Conservation (phyloP, 2,329 filamentous ascomycete genomes). For the Fusarium sp. region DNA sequence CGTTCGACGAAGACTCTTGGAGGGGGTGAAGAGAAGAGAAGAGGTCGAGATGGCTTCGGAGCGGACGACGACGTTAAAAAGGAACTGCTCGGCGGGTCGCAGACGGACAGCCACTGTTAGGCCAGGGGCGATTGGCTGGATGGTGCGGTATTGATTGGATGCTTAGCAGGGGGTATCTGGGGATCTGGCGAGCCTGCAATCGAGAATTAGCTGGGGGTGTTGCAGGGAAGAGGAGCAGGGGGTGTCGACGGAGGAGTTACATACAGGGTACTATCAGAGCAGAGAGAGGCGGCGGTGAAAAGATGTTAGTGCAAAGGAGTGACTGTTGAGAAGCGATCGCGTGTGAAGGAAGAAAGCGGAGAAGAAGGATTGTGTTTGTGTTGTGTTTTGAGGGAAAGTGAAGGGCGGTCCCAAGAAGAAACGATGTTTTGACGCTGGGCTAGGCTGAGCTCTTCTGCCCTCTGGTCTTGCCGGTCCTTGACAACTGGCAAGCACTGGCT, state of each 20-base stretch:
- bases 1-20: constrained; percentile 47
- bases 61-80: constrained; percentile 48
- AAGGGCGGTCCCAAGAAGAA: constrained; percentile 35
- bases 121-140: constrained; percentile 38
- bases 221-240: constrained; percentile 8
- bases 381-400: constrained; percentile 27
- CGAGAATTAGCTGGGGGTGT: constrained; percentile 30
- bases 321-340: constrained; percentile 1
- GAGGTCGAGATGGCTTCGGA: constrained; percentile 39
- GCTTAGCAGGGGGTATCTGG: constrained; percentile 36
- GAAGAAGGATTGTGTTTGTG: not conserved
- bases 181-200: constrained; percentile 39
- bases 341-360: constrained; percentile 9
- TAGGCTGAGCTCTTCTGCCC: not conserved
- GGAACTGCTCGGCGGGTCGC: constrained; percentile 43
- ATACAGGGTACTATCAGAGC: constrained; percentile 6
- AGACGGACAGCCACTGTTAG: constrained; percentile 39
- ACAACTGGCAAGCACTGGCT: constrained; percentile 32
- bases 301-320: constrained; percentile 13
- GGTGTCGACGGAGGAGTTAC: constrained; percentile 10
- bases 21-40: constrained; percentile 44
- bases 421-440: constrained; percentile 43
- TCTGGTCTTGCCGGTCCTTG: not conserved
- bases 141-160: constrained; percentile 42
- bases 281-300: constrained; percentile 13